Base-by-base conservation (phyloP, 306 rosid species). In the Datisca glomerata region DNA sequence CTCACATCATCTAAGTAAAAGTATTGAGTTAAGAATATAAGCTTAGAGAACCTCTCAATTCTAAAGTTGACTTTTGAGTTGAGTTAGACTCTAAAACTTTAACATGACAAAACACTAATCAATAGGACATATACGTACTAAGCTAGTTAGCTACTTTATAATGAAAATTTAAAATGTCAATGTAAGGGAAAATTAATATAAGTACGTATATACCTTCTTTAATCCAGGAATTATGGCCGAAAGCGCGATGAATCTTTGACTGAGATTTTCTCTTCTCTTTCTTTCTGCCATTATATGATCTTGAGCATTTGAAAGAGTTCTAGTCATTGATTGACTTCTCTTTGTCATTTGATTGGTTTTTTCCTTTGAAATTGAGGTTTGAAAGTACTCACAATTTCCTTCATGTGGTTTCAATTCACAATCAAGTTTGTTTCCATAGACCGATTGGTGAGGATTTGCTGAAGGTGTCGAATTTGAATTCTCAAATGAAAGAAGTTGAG, bases 271-370 rank as follows among this genome's bases (percentile, higher is more conserved):
- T 60, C 96, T 65, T 2, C 96, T 53, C 49, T 65, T 81, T 44
- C 96, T 70, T 49, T 86, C 96, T 0, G 93, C 91, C 43, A 86
- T 57, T 44, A 86, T 63, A 57, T 81, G 96, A 21, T 75, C 96
- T 39, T 78, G 86, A 41, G 70, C 63, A 33, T 70, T 57, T 34
- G 70, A 48, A 12, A 55, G 50, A 22, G 52, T 35, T 62, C 70
- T 63, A 11, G 29, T 50, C 42, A 59, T 21, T 23, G 61, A 21
- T 28, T 8, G 27, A 19, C 73, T 43, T 50, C 64, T 68, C 50
- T 71, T 85, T 20, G 58, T 70, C 17, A 21, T 32, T 11, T 34
- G 62, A 2, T 57, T 57, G 1, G 41, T 41, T 42, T 8, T 11
- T 12, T 59, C 7, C 47, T 53, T 61, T 20, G 65, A 13, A 19